Evolutionary conservation across 148 eudicot genomes (phyloP).

Genomic region (Vaccinium darrowii): DNA sequence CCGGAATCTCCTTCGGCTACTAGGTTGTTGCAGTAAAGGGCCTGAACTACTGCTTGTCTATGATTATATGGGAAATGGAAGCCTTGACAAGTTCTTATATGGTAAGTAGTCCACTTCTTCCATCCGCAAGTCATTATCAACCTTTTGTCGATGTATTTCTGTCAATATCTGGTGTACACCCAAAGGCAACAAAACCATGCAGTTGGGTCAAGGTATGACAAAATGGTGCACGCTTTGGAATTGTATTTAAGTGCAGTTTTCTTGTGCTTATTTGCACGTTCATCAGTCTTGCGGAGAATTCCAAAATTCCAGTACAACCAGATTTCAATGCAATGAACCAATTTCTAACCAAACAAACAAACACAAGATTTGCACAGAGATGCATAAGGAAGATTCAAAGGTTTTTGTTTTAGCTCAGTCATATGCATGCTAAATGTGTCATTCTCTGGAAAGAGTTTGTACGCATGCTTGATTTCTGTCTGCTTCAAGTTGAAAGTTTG

Average conservation of each 20-base stretch:
- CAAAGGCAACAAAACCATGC: not conserved
- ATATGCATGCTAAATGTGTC: not conserved
- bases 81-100: constrained; percentile 45
- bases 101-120: constrained; percentile 11
- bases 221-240: not conserved
- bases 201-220: not conserved
- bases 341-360: not conserved
- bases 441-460: not conserved
- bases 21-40: constrained; percentile 44
- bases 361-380: not conserved
- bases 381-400: not conserved
- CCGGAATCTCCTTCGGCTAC: constrained; percentile 40
- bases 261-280: not conserved
- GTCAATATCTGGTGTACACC: not conserved
- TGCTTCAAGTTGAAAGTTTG: not conserved
- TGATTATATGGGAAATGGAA: constrained; percentile 47
- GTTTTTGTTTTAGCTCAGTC: not conserved
- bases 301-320: not conserved
- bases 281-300: not conserved
- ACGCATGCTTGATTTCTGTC: not conserved
- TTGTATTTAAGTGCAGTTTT: not conserved
- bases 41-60: constrained; percentile 44
- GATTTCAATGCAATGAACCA: not conserved
- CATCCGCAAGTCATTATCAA: not conserved
- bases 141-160: not conserved